Percentiles rank a stretch among this genome's conserved stretches.
Evolutionary conservation across 1,284 basidiomycete genomes (phyloP).

Genomic region (Ganoderma boninense): DNA sequence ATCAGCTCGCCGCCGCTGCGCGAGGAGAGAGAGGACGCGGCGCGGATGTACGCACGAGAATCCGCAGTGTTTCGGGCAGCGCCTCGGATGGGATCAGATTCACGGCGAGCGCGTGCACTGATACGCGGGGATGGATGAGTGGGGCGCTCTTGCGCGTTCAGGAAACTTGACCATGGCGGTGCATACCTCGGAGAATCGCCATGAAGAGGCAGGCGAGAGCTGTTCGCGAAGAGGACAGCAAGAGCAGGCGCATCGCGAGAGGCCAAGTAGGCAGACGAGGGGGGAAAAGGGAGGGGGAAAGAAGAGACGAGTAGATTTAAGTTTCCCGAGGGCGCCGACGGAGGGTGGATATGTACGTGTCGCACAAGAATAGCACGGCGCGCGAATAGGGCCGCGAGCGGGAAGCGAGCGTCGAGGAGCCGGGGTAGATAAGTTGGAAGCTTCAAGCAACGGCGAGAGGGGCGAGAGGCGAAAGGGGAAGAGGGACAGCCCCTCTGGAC

Average conservation of each 20-base stretch:
- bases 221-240: background rate
- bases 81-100: background rate
- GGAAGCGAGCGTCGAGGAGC: background rate
- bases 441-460: background rate
- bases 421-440: too few species aligned
- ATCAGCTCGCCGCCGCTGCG: background rate
- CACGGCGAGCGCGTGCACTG: background rate
- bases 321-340: background rate
- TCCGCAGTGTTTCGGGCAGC: background rate
- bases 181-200: conserved; percentile 2
- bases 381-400: background rate
- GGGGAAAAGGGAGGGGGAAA: background rate
- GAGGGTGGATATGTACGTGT: background rate
- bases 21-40: background rate
- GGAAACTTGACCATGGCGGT: too few species aligned
- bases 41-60: background rate
- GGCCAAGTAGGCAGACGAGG: background rate
- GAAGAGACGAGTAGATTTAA: background rate
- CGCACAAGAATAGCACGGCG: background rate
- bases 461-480: background rate
- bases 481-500: background rate
- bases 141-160: background rate
- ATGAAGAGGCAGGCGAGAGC: conserved; percentile 1
- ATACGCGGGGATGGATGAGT: background rate
- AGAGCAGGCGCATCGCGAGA: background rate